phyloP scores from a whole-genome alignment of 192 early-diverging fungal genomes.

The Phycomyces nitens region DNA sequence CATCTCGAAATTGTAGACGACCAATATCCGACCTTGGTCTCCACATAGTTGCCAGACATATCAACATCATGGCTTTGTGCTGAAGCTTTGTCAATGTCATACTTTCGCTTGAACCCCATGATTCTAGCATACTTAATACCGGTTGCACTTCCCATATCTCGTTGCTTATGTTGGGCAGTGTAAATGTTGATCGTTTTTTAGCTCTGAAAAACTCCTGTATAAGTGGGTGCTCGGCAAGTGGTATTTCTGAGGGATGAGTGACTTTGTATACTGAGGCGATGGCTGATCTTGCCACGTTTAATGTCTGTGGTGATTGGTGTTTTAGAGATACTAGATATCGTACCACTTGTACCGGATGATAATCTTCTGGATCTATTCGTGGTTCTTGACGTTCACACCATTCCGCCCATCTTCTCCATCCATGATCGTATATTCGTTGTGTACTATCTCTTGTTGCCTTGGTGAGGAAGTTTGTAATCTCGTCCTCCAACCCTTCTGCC shows the following conservation, averaged over 20 bases:
- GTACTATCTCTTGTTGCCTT: too few relatives aligned
- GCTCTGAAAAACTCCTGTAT: not conserved
- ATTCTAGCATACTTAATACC: not conserved
- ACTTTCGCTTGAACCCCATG: not conserved
- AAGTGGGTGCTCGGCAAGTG: not conserved
- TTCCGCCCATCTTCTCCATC: too few relatives aligned
- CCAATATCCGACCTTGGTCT: constrained; percentile 19
- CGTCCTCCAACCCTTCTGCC: too few relatives aligned
- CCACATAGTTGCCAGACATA: constrained; percentile 18
- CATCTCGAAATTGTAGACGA: constrained; percentile 4
- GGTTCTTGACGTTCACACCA: too few relatives aligned
- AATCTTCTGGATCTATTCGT: too few relatives aligned
- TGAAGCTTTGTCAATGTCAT: not conserved
- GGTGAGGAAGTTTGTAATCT: too few relatives aligned
- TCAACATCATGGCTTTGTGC: not conserved
- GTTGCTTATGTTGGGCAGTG: not conserved
- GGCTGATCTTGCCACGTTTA: not conserved
- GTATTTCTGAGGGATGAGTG: not conserved
- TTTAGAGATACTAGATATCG: not conserved
- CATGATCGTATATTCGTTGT: too few relatives aligned
- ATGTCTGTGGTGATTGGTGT: not conserved
- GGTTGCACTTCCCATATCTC: not conserved
- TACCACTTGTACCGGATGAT: too few relatives aligned
- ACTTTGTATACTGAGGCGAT: not conserved
- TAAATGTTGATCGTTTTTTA: not conserved